Percentiles rank a stretch among this genome's conserved stretches.
Evolutionary conservation across 1,284 basidiomycete genomes (phyloP).

Genomic region (Tranzscheliella williamsii): DNA sequence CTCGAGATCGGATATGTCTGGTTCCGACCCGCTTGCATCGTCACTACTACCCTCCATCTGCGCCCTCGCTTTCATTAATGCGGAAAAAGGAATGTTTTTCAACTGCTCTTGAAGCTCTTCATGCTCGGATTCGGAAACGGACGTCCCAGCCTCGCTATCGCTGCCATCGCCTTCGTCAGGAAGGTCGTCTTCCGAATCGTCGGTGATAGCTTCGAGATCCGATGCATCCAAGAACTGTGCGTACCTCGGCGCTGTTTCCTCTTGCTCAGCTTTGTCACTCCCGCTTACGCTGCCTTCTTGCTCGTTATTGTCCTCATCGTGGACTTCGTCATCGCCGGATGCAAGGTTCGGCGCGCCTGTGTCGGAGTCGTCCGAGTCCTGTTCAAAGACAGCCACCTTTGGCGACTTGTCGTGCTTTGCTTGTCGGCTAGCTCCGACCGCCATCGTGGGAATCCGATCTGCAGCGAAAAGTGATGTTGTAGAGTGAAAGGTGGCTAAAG

Average conservation of each 20-base stretch:
- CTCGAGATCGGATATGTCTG: conserved; percentile 33
- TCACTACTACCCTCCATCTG: conserved; percentile 18
- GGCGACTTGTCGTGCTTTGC: background rate
- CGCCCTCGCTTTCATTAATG: conserved; percentile 69
- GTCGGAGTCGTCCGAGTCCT: conserved; percentile 26
- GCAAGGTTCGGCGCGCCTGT: conserved; percentile 6
- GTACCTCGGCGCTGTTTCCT: conserved; percentile 9
- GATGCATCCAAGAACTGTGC: conserved; percentile 58
- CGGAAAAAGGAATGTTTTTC: conserved; percentile 56
- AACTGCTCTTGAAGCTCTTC: conserved; percentile 20
- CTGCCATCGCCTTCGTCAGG: conserved; percentile 66
- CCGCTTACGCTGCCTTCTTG: conserved; percentile 15
- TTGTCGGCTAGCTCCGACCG: too few relatives aligned
- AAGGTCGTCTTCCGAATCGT: conserved; percentile 2
- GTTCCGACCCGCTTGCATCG: conserved; percentile 15
- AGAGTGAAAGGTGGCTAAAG: too few relatives aligned
- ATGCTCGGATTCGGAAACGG: conserved; percentile 2
- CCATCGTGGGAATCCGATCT: too few relatives aligned
- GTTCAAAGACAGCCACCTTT: conserved; percentile 18
- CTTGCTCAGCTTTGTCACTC: too few relatives aligned
- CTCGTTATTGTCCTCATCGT: conserved; percentile 8
- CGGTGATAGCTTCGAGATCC: conserved; percentile 34
- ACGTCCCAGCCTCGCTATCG: conserved; percentile 48
- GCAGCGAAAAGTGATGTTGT: too few relatives aligned
- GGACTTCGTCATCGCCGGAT: conserved; percentile 1